phyloP scores from a whole-genome alignment of 2,329 filamentous ascomycete species.

The Scedosporium dehoogii region DNA sequence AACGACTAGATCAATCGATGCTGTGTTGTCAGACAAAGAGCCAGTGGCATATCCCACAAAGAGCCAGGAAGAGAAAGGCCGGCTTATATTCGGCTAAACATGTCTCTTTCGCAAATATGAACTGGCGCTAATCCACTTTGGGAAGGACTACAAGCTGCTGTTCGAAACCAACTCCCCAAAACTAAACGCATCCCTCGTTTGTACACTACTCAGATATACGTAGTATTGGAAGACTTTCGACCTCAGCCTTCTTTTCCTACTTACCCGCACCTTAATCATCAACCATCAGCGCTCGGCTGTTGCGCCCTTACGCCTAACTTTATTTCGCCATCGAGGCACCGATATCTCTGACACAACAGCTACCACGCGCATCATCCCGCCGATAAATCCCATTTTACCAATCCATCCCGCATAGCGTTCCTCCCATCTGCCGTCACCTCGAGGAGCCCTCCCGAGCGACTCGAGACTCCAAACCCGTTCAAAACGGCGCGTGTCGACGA shows the following conservation, averaged over 20 bases:
- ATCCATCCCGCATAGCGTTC: background rate
- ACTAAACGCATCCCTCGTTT: constrained; percentile 1
- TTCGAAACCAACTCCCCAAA: background rate
- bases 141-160: background rate
- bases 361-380: background rate
- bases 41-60: background rate
- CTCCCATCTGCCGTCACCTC: background rate
- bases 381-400: background rate
- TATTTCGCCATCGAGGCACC: background rate
- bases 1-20: no score
- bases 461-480: constrained; percentile 1
- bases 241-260: background rate
- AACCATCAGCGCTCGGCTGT: background rate
- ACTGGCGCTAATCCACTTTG: background rate
- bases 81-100: constrained; percentile 1
- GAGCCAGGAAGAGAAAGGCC: background rate
- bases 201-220: background rate
- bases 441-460: constrained; percentile 4
- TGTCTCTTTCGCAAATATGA: background rate
- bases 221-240: background rate
- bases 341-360: background rate
- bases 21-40: no score
- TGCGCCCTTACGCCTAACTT: background rate
- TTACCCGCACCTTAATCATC: background rate
- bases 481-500: constrained; percentile 15